phyloP scores from a whole-genome alignment of 2,329 filamentous ascomycete genomes.

The Fusarium praegraminearum region DNA sequence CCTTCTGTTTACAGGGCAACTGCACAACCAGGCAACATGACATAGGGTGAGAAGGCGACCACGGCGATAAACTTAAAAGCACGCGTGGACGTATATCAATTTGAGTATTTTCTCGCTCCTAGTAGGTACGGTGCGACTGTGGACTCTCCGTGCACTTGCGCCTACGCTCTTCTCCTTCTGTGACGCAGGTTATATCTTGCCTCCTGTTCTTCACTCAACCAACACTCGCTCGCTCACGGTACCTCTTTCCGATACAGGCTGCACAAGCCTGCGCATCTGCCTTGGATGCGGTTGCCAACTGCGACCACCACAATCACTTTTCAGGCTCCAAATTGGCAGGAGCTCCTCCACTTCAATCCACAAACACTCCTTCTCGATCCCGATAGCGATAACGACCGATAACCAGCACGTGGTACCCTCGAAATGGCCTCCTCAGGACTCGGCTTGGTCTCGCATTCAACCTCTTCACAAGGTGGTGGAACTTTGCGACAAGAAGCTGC shows the following conservation, averaged over 20 bases:
- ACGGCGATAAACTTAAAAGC: constrained; percentile 21
- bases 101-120: constrained; percentile 5
- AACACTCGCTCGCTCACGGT: constrained; percentile 7
- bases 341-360: constrained; percentile 22
- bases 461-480: constrained; percentile 38
- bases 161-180: not conserved
- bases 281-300: constrained; percentile 46
- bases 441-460: constrained; percentile 38
- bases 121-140: not conserved
- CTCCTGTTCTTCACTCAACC: constrained; percentile 5
- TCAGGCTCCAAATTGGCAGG: constrained; percentile 24
- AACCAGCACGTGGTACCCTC: constrained; percentile 30
- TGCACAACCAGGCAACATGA: constrained; percentile 39
- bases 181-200: constrained; percentile 17
- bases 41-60: constrained; percentile 41
- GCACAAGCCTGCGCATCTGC: constrained; percentile 40
- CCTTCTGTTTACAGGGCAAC: constrained; percentile 36
- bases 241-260: constrained; percentile 37
- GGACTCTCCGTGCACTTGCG: not conserved
- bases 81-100: constrained; percentile 35
- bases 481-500: constrained; percentile 59
- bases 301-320: constrained; percentile 35
- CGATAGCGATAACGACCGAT: constrained; percentile 18
- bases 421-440: constrained; percentile 45
- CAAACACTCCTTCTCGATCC: not conserved